Base-by-base conservation (phyloP, 116 monocot genomes). In the Posidonia oceanica region DNA sequence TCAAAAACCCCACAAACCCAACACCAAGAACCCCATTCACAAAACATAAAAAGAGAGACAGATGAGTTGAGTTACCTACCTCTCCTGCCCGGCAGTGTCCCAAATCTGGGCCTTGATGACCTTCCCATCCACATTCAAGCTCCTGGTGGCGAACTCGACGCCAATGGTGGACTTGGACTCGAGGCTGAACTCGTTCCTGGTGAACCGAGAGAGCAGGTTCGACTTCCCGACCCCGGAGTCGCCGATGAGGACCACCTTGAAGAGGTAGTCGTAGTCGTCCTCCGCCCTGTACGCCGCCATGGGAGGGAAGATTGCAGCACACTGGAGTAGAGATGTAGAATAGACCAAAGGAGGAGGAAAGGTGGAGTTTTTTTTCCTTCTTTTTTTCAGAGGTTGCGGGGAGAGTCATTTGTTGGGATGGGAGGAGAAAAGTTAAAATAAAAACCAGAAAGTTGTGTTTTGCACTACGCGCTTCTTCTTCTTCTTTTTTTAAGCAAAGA, bases 91-190 rank as follows among this genome's bases (percentile, higher is more conserved):
- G 16, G 90, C 90, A 20, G 90, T 90, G 69, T 90, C 90, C 90
- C 90, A 90, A 82, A 90, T 90, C 86, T 86, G 90, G 42, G 90
- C 86, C 82, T 86, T 84, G 36, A 90, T 76, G 69, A 87, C 87
- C 75, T 81, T 87, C 10, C 84, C 91, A 57, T 87, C 91, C 70
- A 91, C 87, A 18, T 62, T 66, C 70, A 80, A 69, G 74, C 80
- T 86, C 2, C 80, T 67, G 22, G 86, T 86, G 65, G 83, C 83
- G 80, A 86, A 86, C 69, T 86, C 86, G 64, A 86, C 86, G 66
- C 86, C 86, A 65, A 86, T 83, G 70, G 86, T 86, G 77, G 86
- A 83, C 67, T 83, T 83, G 54, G 83, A 83, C 75, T 86, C 83
- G 69, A 83, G 83, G 75, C 86, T 80, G 86, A 86, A 86, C 80